Evolutionary conservation across 2,329 filamentous ascomycete species (phyloP), one percentile per base, ranked within the genome.

Genomic region (Penicillium expansum): DNA sequence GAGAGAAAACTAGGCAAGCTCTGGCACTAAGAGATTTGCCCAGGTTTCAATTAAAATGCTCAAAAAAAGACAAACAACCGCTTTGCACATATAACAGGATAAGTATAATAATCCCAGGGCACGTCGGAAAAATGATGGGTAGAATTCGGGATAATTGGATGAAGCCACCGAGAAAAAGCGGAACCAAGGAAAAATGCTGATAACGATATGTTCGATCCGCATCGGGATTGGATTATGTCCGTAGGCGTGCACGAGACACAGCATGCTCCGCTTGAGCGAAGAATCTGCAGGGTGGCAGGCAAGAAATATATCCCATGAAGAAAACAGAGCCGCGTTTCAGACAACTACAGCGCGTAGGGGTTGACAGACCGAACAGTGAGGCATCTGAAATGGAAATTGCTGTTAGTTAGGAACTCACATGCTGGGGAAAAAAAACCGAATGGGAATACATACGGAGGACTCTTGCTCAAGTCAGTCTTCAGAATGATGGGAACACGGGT

Each of bases 391-490:
- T 16, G 52, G 55, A 42, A 49, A 24, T 45, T 13, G 14, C 22
- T 2, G 24, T 24, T 33, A 48, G 30, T 33, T 47, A n/a, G 13
- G 22, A 16, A 39, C 32, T 20, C 10, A 3, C 24, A 33, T 41
- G 8, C n/a, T 5, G 56, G 27, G 39, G 20, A 6, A 30, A 14
- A 30, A 52, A 52, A 18, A 14, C 13, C 24, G 8, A 27, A 35
- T 13, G 47, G 32, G 8, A 51, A 37, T 61, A 93, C 94, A 87
- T 89, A 99, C 92, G 94, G 94, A 79, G 94, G 94, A 80, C 93
- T 97, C 90, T 99, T 99, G 79, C 83, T 91, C 70, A 99, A 84
- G 79, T 99, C 94, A 64, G 94, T 97, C 87, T 96, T 97, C 70
- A 99, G 80, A 74, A 99, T 96, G 65, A 99, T 90, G n/a, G 94